Conservation (phyloP, 257 asterid genomes). For the Vinca minor region DNA sequence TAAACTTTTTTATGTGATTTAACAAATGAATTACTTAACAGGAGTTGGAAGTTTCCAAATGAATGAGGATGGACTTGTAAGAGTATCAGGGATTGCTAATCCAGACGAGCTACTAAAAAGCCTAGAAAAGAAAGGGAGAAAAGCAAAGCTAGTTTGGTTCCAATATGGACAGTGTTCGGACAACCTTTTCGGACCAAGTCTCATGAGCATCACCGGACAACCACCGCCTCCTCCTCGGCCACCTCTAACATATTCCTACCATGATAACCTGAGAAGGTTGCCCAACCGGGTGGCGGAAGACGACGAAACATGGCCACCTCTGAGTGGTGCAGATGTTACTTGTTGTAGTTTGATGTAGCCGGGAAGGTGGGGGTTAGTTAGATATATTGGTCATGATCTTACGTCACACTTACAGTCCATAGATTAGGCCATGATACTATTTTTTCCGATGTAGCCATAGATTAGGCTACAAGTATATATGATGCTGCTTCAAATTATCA, state of each 20-base stretch:
- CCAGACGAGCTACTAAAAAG: constrained; percentile 16
- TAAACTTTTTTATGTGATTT: too few relatives aligned
- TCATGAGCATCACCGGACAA: background rate
- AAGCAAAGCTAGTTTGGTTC: constrained; percentile 14
- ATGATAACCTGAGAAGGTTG: background rate
- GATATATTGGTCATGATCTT: too few relatives aligned
- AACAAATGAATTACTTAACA: constrained; percentile 6
- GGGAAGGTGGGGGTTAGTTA: too few relatives aligned
- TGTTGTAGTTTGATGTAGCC: constrained; percentile 11
- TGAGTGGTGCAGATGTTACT: background rate
- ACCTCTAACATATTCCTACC: background rate
- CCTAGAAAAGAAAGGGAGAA: constrained; percentile 11
- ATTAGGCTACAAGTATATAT: too few relatives aligned
- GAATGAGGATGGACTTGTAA: constrained; percentile 20
- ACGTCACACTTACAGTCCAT: too few relatives aligned
- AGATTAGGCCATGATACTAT: too few relatives aligned
- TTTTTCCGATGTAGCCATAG: too few relatives aligned
- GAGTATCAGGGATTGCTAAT: constrained; percentile 19
- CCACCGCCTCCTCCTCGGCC: background rate
- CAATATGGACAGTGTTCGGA: constrained; percentile 32
- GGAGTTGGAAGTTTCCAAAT: constrained; percentile 14
- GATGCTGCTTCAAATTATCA: too few relatives aligned
- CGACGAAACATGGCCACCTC: background rate
- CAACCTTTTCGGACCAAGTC: constrained; percentile 16
- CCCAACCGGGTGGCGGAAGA: background rate